These are phyloP conservation scores for Acer saccharum DNA, from an alignment of 345 rosid genomes.

Conservation along the genomic window DNA sequence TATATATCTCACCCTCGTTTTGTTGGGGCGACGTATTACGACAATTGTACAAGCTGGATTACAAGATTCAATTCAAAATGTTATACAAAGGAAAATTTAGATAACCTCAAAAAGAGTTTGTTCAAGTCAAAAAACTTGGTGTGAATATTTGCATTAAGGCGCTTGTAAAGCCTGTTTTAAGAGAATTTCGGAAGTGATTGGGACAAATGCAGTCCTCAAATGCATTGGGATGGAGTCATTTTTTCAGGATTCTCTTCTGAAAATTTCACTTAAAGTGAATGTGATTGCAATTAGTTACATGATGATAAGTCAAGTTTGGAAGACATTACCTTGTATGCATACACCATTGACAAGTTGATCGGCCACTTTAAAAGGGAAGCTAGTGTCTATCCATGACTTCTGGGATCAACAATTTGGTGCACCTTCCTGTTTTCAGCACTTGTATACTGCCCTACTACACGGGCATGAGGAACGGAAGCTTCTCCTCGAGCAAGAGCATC, in stretches of 20 bases:
- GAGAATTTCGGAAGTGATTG: background rate
- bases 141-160: background rate
- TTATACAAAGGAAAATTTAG: background rate
- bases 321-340: slow-evolving; percentile 11
- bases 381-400: slow-evolving; percentile 76
- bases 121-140: background rate
- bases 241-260: background rate
- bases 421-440: slow-evolving; percentile 72
- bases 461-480: slow-evolving; percentile 75
- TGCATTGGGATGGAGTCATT: background rate
- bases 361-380: background rate
- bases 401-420: slow-evolving; percentile 77
- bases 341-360: slow-evolving; percentile 5
- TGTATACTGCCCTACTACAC: slow-evolving; percentile 79
- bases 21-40: background rate
- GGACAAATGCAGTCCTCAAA: background rate
- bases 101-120: background rate
- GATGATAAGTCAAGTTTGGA: background rate
- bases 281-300: background rate
- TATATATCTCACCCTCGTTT: background rate
- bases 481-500: slow-evolving; percentile 81
- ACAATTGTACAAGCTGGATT: background rate
- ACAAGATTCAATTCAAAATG: background rate
- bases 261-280: background rate
- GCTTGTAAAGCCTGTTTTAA: background rate